Percentiles rank a stretch among this genome's conserved stretches.
Conservation (phyloP, 2,329 filamentous ascomycete genomes). For the Chaetothyriales sp. region DNA sequence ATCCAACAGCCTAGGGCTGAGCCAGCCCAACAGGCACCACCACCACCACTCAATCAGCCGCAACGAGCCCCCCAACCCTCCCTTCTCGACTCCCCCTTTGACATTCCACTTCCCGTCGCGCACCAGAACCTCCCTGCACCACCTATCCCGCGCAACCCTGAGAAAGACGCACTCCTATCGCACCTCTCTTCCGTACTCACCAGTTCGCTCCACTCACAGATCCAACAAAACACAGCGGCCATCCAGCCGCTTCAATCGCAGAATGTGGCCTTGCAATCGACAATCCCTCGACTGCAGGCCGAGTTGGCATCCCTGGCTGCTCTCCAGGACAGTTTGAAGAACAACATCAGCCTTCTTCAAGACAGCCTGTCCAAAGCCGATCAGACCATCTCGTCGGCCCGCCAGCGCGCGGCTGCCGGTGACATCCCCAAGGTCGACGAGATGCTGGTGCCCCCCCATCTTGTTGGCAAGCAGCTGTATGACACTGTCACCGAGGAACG, state of each 20-base stretch:
- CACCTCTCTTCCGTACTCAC: constrained; percentile 59
- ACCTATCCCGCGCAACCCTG: constrained; percentile 85
- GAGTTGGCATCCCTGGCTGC: constrained; percentile 59
- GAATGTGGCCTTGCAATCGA: constrained; percentile 56
- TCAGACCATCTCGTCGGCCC: constrained; percentile 56
- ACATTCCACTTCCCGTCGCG: constrained; percentile 38
- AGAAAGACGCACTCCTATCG: constrained; percentile 73
- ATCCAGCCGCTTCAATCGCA: constrained; percentile 65
- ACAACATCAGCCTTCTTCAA: constrained; percentile 65
- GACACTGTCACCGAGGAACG: constrained; percentile 75
- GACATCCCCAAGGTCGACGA: constrained; percentile 68
- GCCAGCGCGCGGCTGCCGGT: constrained; percentile 36
- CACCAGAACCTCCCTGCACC: constrained; percentile 48
- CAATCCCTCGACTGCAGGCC: constrained; percentile 53
- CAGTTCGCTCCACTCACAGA: constrained; percentile 51
- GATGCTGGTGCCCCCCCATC: constrained; percentile 78
- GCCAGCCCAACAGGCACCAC: constrained; percentile 12
- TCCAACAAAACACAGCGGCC: constrained; percentile 57
- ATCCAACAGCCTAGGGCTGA: constrained; percentile 9
- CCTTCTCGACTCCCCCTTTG: constrained; percentile 48
- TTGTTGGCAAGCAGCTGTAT: constrained; percentile 87
- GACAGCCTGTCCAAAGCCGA: constrained; percentile 68
- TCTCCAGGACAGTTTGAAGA: constrained; percentile 54
- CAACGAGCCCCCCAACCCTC: constrained; percentile 32
- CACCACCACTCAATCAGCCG: constrained; percentile 9